These are phyloP conservation scores for Pythium phragmitis DNA, from an alignment of 352 stramenopile genomes.

Conservation along the genomic window DNA sequence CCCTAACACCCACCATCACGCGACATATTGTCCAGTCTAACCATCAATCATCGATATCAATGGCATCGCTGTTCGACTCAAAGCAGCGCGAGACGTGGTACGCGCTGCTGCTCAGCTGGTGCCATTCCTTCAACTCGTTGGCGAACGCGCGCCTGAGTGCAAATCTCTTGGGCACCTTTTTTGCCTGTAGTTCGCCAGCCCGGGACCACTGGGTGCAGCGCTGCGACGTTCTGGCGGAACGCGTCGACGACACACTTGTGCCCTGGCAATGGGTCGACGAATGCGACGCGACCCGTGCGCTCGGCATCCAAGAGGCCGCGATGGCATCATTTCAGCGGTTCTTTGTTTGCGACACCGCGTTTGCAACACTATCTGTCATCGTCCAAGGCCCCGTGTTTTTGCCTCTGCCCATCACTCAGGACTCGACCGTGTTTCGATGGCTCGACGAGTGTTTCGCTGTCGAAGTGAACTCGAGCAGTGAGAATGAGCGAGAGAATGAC, in stretches of 20 bases:
- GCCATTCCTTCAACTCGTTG: conserved; percentile 40
- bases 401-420: conserved; percentile 9
- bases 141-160: conserved; percentile 26
- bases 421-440: conserved; percentile 39
- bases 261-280: conserved; percentile 59
- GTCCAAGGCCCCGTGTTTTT: conserved; percentile 22
- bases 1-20: not conserved
- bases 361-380: conserved; percentile 27
- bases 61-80: conserved; percentile 5
- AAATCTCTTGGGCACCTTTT: conserved; percentile 35
- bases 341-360: conserved; percentile 34
- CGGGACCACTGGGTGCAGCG: conserved; percentile 41
- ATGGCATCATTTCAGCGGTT: conserved; percentile 31
- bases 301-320: conserved; percentile 29
- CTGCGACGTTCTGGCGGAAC: conserved; percentile 44
- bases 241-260: conserved; percentile 24
- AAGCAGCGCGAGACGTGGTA: conserved; percentile 33
- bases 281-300: conserved; percentile 25
- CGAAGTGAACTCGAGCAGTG: conserved; percentile 16
- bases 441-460: conserved; percentile 63
- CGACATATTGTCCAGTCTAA: not conserved
- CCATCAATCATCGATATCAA: conserved; percentile 4
- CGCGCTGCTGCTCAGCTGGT: conserved; percentile 44
- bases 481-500: not conserved
- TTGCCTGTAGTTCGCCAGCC: conserved; percentile 25